A percentile compares a stretch with the other conserved stretches of the same genome.
Conservation (phyloP, 768 basidiomycete genomes). For the Agrocybe praecox region DNA sequence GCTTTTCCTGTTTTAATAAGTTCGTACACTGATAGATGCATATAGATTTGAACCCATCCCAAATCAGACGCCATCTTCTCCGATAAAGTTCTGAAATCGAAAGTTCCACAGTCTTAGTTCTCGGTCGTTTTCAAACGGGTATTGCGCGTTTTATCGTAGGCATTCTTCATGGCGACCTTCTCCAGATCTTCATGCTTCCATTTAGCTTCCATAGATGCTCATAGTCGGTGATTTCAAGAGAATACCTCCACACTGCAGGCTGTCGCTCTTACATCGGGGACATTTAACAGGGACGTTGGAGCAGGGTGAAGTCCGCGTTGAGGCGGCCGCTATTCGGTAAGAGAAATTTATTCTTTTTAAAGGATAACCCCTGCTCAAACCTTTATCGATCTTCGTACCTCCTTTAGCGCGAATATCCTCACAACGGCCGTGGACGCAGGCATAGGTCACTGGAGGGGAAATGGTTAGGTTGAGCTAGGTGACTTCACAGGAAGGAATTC, state of each 20-base stretch:
- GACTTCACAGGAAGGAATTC: slow-evolving; percentile 20
- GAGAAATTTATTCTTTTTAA: slow-evolving; percentile 14
- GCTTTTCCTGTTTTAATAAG: no score
- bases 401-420: slow-evolving; percentile 15
- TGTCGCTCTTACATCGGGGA: slow-evolving; percentile 13
- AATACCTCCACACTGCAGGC: slow-evolving; percentile 23
- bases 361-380: slow-evolving; percentile 16
- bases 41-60: no score
- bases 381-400: slow-evolving; percentile 16
- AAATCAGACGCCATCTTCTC: no score
- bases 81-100: no score
- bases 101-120: no score
- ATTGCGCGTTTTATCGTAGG: no score
- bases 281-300: slow-evolving; percentile 27
- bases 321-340: slow-evolving; percentile 16
- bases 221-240: slow-evolving; percentile 14
- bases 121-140: no score
- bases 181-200: slow-evolving; percentile 21
- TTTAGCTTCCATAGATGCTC: slow-evolving; percentile 13
- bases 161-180: slow-evolving; percentile 14
- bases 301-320: slow-evolving; percentile 11
- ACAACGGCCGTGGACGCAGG: slow-evolving; percentile 17
- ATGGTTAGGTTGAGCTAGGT: slow-evolving; percentile 25
- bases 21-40: no score
- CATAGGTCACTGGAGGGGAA: slow-evolving; percentile 30